Conservation (phyloP, 345 rosid genomes). For the Brassica nigra region DNA sequence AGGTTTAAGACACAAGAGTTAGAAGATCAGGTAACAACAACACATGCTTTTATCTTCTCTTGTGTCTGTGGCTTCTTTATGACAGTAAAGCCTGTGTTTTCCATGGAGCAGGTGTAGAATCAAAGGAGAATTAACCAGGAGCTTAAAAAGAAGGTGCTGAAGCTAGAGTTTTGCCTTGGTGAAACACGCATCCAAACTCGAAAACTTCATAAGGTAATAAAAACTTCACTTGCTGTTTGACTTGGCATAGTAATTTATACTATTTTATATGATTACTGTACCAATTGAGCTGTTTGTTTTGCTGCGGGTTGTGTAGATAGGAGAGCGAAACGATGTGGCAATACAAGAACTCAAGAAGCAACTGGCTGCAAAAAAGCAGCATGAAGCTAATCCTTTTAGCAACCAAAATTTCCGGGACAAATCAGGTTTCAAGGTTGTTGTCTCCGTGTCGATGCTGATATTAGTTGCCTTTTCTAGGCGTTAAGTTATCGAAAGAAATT, state of each 20-base stretch:
- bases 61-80: not conserved
- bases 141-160: slow-evolving; percentile 80
- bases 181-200: slow-evolving; percentile 82
- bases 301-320: slow-evolving; percentile 54
- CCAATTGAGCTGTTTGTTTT: not conserved
- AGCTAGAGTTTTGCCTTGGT: slow-evolving; percentile 88
- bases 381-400: slow-evolving; percentile 18
- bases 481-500: slow-evolving; percentile 34
- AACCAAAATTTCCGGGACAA: slow-evolving; percentile 57
- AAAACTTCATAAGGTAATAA: slow-evolving; percentile 76
- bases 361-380: slow-evolving; percentile 53
- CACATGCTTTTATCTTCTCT: slow-evolving; percentile 9
- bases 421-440: slow-evolving; percentile 77
- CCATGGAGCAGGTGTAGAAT: slow-evolving; percentile 67
- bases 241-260: slow-evolving; percentile 8
- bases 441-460: slow-evolving; percentile 86
- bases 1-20: slow-evolving; percentile 75
- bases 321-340: slow-evolving; percentile 79
- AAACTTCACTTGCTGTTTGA: slow-evolving; percentile 11
- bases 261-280: not conserved
- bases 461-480: slow-evolving; percentile 79
- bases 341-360: slow-evolving; percentile 71
- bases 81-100: slow-evolving; percentile 1
- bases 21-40: slow-evolving; percentile 70
- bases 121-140: slow-evolving; percentile 83